phyloP scores from a whole-genome alignment of 139 green algal species.

The Ettlia oleoabundans region DNA sequence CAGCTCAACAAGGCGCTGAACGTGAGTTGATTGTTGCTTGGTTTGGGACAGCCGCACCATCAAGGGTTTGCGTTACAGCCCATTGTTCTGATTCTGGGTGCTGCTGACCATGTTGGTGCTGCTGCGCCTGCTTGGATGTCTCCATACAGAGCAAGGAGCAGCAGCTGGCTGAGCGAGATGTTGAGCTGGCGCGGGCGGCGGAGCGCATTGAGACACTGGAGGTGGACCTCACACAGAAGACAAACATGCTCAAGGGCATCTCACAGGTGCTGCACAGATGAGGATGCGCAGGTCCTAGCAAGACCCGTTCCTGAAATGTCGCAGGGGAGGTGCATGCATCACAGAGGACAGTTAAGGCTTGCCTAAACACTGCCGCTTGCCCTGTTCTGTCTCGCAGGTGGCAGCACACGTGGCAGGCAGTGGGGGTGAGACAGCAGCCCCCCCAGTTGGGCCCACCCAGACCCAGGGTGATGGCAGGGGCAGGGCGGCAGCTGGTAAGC shows the following conservation, averaged over 20 bases:
- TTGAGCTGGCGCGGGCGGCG: not conserved
- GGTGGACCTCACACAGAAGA: not conserved
- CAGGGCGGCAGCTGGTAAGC: not conserved
- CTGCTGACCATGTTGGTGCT: not conserved
- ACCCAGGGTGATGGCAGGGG: not conserved
- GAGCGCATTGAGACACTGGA: not conserved
- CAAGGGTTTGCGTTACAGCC: no score
- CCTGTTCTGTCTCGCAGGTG: not conserved
- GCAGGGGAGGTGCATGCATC: no score
- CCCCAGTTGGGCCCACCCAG: no score
- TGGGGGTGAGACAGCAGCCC: not conserved
- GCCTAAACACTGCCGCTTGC: not conserved
- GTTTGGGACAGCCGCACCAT: no score
- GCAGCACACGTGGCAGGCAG: slow-evolving; percentile 1
- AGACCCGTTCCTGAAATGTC: no score
- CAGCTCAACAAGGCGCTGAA: slow-evolving; percentile 1
- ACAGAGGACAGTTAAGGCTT: no score
- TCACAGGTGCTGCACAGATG: not conserved
- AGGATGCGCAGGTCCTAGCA: not conserved
- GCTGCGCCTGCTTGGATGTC: not conserved
- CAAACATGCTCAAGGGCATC: slow-evolving; percentile 11
- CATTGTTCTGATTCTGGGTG: no score
- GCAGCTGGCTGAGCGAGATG: slow-evolving; percentile 8
- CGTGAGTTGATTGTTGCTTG: not conserved
- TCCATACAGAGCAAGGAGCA: slow-evolving; percentile 11